Base-by-base conservation (phyloP, 2,329 filamentous ascomycete species). In the Mycogone perniciosa region DNA sequence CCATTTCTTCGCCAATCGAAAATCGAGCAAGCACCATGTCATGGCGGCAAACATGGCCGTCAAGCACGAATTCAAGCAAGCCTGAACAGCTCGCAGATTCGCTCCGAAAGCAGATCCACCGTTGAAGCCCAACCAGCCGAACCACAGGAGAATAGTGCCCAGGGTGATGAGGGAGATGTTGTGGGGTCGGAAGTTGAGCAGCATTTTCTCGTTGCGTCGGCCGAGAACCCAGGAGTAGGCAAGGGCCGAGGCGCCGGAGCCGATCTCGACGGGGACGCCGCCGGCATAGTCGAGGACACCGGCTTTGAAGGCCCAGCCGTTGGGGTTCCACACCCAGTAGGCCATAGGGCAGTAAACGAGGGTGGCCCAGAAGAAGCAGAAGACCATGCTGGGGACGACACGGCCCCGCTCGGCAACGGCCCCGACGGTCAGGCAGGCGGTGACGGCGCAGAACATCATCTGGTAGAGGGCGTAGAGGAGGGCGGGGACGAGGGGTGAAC, bases 111-210 rank as follows among this genome's bases (percentile, higher is more conserved):
- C 76, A 27, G 91, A 96, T 57, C 93, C 93, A 62, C 92, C 93
- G 77, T 99, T 99, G 82, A 99, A 99, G 50, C 91, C 93, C 57
- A 99, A 79, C 93, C 93, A 99, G 64, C 93, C 93, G 64, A 97
- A 97, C 91, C 91, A 97, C 51, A 99, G 89, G 62, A 99, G 81
- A 58, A 96, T 81, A 4, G 93, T 97, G 56, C 93, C 93, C 61
- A 97, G 85, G 1, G 93, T 91, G 72, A 99, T 96, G 64, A 97
- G 81, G 5, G 91, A 96, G 59, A 97, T 93, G 76, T 99, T 99
- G 79, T 99, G 93, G 13, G 93, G 93, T 60, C 93, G 89, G 81
- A 97, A 97, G 80, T 97, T 97, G 72, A 96, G 82, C 89, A 97
- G 96, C 90, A 97, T 96, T 76, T 90, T 93, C 76, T 97, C 92